Conservation (phyloP, 2,329 filamentous ascomycete species). For the Fusarium beomiforme region DNA sequence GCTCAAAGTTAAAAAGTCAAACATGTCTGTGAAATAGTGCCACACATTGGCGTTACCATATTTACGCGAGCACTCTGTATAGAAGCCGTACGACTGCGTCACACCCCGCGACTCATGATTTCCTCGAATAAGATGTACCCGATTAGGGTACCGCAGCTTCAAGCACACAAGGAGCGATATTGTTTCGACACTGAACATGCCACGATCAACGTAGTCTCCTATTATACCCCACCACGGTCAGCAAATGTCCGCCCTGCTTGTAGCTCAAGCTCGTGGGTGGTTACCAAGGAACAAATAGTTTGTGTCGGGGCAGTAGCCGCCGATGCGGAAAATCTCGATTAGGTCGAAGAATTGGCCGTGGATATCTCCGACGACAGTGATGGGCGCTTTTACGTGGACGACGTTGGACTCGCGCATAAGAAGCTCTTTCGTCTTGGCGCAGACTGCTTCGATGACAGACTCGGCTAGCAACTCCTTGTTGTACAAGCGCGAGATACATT, state of each 20-base stretch:
- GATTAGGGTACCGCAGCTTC: constrained; percentile 94
- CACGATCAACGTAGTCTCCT: constrained; percentile 98
- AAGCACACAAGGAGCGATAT: constrained; percentile 97
- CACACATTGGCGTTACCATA: constrained; percentile 99
- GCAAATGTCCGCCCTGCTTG: background rate
- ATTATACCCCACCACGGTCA: constrained; percentile 20
- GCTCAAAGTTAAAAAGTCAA: constrained; percentile 95
- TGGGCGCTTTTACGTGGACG: constrained; percentile 92
- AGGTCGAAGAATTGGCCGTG: constrained; percentile 99
- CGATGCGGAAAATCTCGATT: constrained; percentile 99
- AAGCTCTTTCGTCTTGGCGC: constrained; percentile 97
- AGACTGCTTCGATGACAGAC: constrained; percentile 98
- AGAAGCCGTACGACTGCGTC: constrained; percentile 98
- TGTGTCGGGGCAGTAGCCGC: constrained; percentile 95
- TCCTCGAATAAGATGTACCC: constrained; percentile 94
- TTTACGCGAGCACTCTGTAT: constrained; percentile 97
- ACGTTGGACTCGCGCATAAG: constrained; percentile 99
- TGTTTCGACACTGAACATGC: constrained; percentile 98
- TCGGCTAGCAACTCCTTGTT: constrained; percentile 97
- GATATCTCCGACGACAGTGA: constrained; percentile 98
- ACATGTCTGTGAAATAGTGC: constrained; percentile 99
- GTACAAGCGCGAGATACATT: constrained; percentile 97
- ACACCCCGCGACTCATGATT: constrained; percentile 98
- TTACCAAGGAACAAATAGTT: constrained; percentile 97
- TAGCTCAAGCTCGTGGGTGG: constrained; percentile 19